Evolutionary conservation across 352 stramenopile genomes (phyloP).

Genomic region (Phytophthora boehmeriae): DNA sequence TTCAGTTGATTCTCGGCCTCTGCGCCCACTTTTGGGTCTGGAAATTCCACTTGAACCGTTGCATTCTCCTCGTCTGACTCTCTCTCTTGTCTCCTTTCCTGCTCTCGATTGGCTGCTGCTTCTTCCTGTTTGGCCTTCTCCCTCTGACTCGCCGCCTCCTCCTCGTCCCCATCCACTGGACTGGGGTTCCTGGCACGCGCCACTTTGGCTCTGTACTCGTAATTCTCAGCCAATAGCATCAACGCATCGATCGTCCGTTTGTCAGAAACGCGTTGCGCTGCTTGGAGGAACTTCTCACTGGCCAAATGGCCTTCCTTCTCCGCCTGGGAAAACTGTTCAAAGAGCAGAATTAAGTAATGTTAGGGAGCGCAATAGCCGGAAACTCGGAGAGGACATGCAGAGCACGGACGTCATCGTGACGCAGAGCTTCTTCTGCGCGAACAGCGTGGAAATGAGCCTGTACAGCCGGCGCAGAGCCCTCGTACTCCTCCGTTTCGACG

Average conservation of each 20-base stretch:
- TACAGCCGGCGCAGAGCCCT: slow-evolving; percentile 69
- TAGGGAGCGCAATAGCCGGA: neutral
- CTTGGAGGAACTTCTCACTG: slow-evolving; percentile 72
- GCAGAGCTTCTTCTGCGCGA: slow-evolving; percentile 66
- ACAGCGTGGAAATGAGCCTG: slow-evolving; percentile 85
- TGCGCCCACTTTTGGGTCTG: slow-evolving; percentile 41
- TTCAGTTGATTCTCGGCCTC: slow-evolving; percentile 69
- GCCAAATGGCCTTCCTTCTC: slow-evolving; percentile 76
- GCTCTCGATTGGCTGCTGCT: slow-evolving; percentile 12
- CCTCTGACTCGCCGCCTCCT: neutral
- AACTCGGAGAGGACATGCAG: slow-evolving; percentile 6
- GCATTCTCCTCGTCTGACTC: neutral
- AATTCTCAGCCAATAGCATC: slow-evolving; percentile 76
- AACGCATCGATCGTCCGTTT: slow-evolving; percentile 76
- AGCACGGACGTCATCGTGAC: slow-evolving; percentile 48
- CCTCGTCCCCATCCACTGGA: slow-evolving; percentile 19
- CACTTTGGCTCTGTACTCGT: slow-evolving; percentile 76
- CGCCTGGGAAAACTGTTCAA: slow-evolving; percentile 45
- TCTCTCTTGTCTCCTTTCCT: neutral
- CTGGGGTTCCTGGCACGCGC: slow-evolving; percentile 47
- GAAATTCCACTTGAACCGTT: neutral
- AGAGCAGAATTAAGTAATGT: neutral
- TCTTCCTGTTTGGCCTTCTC: slow-evolving; percentile 3
- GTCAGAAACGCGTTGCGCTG: slow-evolving; percentile 56
- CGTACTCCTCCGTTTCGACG: slow-evolving; percentile 71